A percentile compares a stretch with the other conserved stretches of the same genome.
phyloP scores from a whole-genome alignment of 108 stramenopile species.

The Cyclotella atomus region DNA sequence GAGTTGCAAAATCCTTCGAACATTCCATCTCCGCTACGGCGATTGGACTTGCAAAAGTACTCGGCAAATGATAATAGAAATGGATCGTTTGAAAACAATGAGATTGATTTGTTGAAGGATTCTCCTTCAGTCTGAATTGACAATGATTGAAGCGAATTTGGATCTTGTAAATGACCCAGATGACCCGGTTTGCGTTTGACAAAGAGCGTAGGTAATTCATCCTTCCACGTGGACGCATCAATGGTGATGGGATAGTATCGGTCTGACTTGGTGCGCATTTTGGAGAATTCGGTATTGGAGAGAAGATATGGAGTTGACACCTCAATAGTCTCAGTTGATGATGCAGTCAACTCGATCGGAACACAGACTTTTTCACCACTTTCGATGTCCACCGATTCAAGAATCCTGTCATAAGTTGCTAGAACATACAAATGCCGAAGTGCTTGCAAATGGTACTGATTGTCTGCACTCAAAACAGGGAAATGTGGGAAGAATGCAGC shows the following conservation, averaged over 20 bases:
- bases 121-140: conserved; percentile 46
- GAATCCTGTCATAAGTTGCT: conserved; percentile 81
- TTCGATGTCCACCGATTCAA: conserved; percentile 92
- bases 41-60: conserved; percentile 62
- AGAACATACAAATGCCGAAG: conserved; percentile 97
- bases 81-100: conserved; percentile 78
- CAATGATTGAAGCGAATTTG: conserved; percentile 54
- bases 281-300: conserved; percentile 25
- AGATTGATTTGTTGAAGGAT: conserved; percentile 61
- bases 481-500: conserved; percentile 93
- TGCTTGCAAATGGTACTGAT: conserved; percentile 97
- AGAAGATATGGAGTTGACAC: conserved; percentile 33
- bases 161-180: conserved; percentile 73
- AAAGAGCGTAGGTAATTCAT: conserved; percentile 48
- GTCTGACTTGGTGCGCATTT: conserved; percentile 63
- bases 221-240: conserved; percentile 31
- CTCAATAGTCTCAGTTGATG: conserved; percentile 25
- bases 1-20: conserved; percentile 59
- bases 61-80: conserved; percentile 68
- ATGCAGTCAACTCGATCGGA: conserved; percentile 65
- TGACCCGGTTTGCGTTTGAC: conserved; percentile 87
- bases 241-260: conserved; percentile 57
- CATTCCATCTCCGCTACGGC: conserved; percentile 12
- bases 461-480: conserved; percentile 83
- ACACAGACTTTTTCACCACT: conserved; percentile 76